Base-by-base conservation (phyloP, 2,329 filamentous ascomycete genomes). In the Aspergillus pseudoterreus region DNA sequence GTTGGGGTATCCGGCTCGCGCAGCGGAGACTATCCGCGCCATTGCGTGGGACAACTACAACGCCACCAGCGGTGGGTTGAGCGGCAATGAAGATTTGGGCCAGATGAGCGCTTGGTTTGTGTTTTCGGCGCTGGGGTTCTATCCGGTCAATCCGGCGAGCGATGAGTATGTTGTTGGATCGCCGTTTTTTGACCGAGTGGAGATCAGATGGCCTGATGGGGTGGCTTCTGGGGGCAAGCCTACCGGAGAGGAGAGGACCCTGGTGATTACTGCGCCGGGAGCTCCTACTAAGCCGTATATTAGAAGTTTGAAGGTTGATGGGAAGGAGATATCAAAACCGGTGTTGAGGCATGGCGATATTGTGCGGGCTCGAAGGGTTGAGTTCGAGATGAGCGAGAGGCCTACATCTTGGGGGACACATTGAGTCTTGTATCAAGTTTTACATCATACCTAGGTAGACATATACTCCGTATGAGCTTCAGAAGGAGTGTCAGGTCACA, bases 91-190 rank as follows among this genome's bases (percentile, higher is more conserved):
- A 53, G 75, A 78, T 56, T 61, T 78, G 3, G 75, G 75, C 2
- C 75, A 78, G 63, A 78, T 78, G 75, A 78, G 74, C 52, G 74
- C 75, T 0, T 78, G 75, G 75, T 78, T 77, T 47, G 61, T 78
- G 4, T 76, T 78, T 49, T 75, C 74, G 0, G 72, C 75, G 4
- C 56, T 78, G 9, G 75, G 75, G 0, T 77, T 78, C 57, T 78
- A 78, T 53, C 75, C 75, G 0, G 65, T 77, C 36, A 74, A 78
- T 50, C 68, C 75, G 0, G 74, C 74, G 1, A 64, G 68, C 5
- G 73, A 75, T 35, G 71, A 76, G 52, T 78, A 78, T 57, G 60
- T 77, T 4, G 63, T 78, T 12, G 75, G 74, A 0, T 64, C 73
- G 6, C 76, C 76, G 0, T 75, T 78, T 49, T 78, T 78, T 47